A percentile compares a stretch with the other conserved stretches of the same genome.
These are phyloP conservation scores for Fusarium brachygibbosum DNA, from an alignment of 2,329 filamentous ascomycete genomes.

Conservation along the genomic window DNA sequence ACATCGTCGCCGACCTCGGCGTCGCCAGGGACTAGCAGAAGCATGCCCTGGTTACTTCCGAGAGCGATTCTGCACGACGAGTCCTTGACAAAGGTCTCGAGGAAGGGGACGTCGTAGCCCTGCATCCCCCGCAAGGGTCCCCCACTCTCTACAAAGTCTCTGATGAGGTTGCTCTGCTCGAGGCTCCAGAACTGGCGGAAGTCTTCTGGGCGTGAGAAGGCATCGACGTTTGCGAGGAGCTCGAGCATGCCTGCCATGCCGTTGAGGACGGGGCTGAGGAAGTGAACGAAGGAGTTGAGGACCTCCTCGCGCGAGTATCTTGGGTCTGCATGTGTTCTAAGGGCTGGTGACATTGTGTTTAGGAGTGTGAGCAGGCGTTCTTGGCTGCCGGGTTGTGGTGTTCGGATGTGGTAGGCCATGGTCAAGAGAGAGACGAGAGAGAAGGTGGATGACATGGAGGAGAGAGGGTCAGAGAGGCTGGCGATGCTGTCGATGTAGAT, in stretches of 20 bases:
- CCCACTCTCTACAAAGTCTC: slow-evolving; percentile 51
- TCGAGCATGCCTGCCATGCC: slow-evolving; percentile 54
- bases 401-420: slow-evolving; percentile 51
- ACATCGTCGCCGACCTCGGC: slow-evolving; percentile 49
- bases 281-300: slow-evolving; percentile 51
- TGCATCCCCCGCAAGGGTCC: slow-evolving; percentile 43
- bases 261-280: slow-evolving; percentile 53
- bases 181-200: slow-evolving; percentile 55
- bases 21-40: slow-evolving; percentile 49
- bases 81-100: slow-evolving; percentile 47
- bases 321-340: slow-evolving; percentile 23
- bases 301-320: slow-evolving; percentile 48
- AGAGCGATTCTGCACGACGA: slow-evolving; percentile 47
- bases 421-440: slow-evolving; percentile 54
- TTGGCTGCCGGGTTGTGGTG: slow-evolving; percentile 45
- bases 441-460: slow-evolving; percentile 50
- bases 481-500: slow-evolving; percentile 50
- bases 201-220: slow-evolving; percentile 50
- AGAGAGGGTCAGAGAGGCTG: slow-evolving; percentile 51
- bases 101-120: slow-evolving; percentile 48
- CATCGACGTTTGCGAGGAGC: slow-evolving; percentile 52
- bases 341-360: slow-evolving; percentile 50
- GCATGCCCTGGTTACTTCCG: slow-evolving; percentile 44
- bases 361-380: slow-evolving; percentile 54
- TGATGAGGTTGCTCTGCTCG: slow-evolving; percentile 53